Percentiles rank a stretch among this genome's conserved stretches.
Evolutionary conservation across 1,139 yeast species (phyloP).

Genomic region (Zhuliangozyma blackwelliae): DNA sequence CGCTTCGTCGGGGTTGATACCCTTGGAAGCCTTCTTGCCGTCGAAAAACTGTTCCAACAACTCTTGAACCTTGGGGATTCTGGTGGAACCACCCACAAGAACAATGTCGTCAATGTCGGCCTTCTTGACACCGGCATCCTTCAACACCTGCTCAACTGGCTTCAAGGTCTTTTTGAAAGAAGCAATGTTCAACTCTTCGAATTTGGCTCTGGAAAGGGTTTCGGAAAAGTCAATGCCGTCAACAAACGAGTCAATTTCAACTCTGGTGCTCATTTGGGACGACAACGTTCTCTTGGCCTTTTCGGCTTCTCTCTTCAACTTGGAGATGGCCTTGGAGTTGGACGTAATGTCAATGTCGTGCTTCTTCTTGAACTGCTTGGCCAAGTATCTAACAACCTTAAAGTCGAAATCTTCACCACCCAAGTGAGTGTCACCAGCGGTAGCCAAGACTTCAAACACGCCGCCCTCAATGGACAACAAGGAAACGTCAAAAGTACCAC

Average conservation of each 20-base stretch:
- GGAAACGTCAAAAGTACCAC: slow-evolving; percentile 53
- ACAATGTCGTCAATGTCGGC: slow-evolving; percentile 87
- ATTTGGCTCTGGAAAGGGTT: slow-evolving; percentile 90
- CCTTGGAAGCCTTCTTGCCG: slow-evolving; percentile 92
- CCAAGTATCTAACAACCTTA: slow-evolving; percentile 81
- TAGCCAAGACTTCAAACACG: slow-evolving; percentile 50
- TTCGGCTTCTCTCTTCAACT: slow-evolving; percentile 93
- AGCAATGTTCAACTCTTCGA: slow-evolving; percentile 87
- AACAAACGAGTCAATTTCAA: slow-evolving; percentile 91
- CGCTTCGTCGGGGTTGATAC: slow-evolving; percentile 87
- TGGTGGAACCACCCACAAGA: slow-evolving; percentile 95
- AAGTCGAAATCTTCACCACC: slow-evolving; percentile 95
- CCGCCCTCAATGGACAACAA: slow-evolving; percentile 50
- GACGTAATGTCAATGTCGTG: slow-evolving; percentile 70
- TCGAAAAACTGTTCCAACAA: slow-evolving; percentile 81
- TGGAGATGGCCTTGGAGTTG: slow-evolving; percentile 77
- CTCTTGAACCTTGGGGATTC: slow-evolving; percentile 96
- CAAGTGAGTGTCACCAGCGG: slow-evolving; percentile 54
- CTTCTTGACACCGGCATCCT: slow-evolving; percentile 82
- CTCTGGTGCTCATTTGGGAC: slow-evolving; percentile 82
- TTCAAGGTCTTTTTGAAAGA: slow-evolving; percentile 84
- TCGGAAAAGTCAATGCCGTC: slow-evolving; percentile 96
- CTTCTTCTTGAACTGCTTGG: slow-evolving; percentile 84
- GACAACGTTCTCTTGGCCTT: slow-evolving; percentile 95
- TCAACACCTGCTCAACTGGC: slow-evolving; percentile 90